phyloP scores from a whole-genome alignment of 2,329 filamentous ascomycete species.

The Keithomyces neogunnii region DNA sequence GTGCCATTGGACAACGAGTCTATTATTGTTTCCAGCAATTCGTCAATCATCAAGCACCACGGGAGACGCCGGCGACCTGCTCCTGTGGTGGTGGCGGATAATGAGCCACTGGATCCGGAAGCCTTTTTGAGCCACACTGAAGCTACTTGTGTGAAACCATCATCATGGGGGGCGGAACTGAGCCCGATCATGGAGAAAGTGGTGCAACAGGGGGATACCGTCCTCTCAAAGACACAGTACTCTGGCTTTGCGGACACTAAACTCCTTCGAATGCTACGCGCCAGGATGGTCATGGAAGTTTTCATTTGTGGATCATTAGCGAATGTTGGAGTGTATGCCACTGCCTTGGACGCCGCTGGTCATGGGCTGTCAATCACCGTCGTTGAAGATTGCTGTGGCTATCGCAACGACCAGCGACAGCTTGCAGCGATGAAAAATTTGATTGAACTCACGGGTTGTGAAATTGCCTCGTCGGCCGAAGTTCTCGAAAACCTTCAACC shows the following conservation, averaged over 20 bases:
- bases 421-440: slow-evolving; percentile 62
- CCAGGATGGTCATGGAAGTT: slow-evolving; percentile 79
- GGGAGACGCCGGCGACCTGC: slow-evolving; percentile 9
- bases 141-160: slow-evolving; percentile 34
- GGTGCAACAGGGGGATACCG: slow-evolving; percentile 40
- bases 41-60: slow-evolving; percentile 9
- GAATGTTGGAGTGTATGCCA: slow-evolving; percentile 85
- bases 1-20: slow-evolving; percentile 47
- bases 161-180: slow-evolving; percentile 37
- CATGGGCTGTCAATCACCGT: slow-evolving; percentile 84
- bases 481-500: slow-evolving; percentile 34
- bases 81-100: not conserved
- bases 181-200: slow-evolving; percentile 31
- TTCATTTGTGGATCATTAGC: slow-evolving; percentile 82
- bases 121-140: slow-evolving; percentile 37
- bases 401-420: slow-evolving; percentile 61
- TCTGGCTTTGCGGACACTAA: slow-evolving; percentile 74
- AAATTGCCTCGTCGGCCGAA: slow-evolving; percentile 50
- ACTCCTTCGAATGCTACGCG: slow-evolving; percentile 69
- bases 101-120: slow-evolving; percentile 24
- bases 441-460: slow-evolving; percentile 65
- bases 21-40: slow-evolving; percentile 35
- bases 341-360: slow-evolving; percentile 79
- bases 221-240: slow-evolving; percentile 67
- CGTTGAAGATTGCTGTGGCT: slow-evolving; percentile 83